Evolutionary conservation across 2,329 filamentous ascomycete species (phyloP), one percentile per base, ranked within the genome.

Genomic region (Nemania sp.): DNA sequence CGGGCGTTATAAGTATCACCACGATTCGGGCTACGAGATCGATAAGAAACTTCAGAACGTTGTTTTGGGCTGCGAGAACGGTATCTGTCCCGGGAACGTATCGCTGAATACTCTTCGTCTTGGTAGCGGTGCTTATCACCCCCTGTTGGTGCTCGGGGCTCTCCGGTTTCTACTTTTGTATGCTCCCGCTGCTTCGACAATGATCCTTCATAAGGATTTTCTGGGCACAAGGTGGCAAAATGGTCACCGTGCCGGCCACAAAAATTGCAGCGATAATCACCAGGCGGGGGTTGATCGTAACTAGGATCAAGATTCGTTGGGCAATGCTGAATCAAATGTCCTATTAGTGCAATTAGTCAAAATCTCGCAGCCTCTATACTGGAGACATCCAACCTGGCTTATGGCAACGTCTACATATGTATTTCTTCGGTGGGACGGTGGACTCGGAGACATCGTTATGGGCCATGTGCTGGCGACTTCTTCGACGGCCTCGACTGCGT

Each of bases 241-340:
- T 84, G 82, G 1, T 74, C 52, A 5, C 80, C 81, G 2, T 38
- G 29, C n/a, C 45, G 68, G 1, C 71, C 63, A 72, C 82, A 83
- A 27, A 80, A 66, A 4, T 71, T 61, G 61, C 82, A 84, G 20
- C 27, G 41, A 62, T 83, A 83, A 15, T 67, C 60, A 5, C 47
- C 26, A 0, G 61, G 43, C 2, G 81, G 81, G 32, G 68, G 64
- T 55, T 32, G 68, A 64, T 84, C 82, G 61, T 73, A 81, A 1
- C 61, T 29, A 10, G 80, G 78, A 62, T 84, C 79, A n/a, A 83
- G 51, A 66, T 81, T 82, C 1, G 82, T 84, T 20, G 82, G 82
- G 60, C 82, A 84, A 1, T 74, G 38, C 58, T 79, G 73, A 20
- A 82, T 71, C 66, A 71, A 76, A 68, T 84, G 82, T 27, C 81